Base-by-base conservation (phyloP, 2,329 filamentous ascomycete genomes). In the Colletotrichum lindemuthianum region DNA sequence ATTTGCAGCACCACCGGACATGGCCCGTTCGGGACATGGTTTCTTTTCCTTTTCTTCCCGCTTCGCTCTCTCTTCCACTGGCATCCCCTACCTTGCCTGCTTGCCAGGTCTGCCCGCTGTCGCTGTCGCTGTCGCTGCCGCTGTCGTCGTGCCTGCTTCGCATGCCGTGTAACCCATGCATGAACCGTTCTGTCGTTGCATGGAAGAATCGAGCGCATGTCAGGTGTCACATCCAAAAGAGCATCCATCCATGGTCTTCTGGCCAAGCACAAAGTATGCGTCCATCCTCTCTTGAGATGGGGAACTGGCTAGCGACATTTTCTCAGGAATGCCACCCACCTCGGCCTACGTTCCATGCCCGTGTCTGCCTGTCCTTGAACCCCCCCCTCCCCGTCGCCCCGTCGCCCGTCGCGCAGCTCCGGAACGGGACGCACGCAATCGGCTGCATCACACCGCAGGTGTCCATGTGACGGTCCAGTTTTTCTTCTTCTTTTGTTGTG, bases 351-450 rank as follows among this genome's bases (percentile, higher is more conserved):
- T 49, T 45, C 58, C 47, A 47, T 61, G 40, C 51, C 50, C 57
- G 50, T 59, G 39, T 48, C 15, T 50, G 49, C 47, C 12, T 61
- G 44, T 24, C 34, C 43, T 53, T 40, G 43, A 24, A 3, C 24
- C 24, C 24, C 24, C 24, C 24, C 24, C 24, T 24, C 24, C 24
- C 24, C 24, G 24, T 24, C 24, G 24, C 24, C 24, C 24, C 24
- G 24, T 24, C 24, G 24, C 24, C 24, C 41, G 47, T 33, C 44
- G 50, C 44, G 50, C 56, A 60, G n/a, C 51, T 61, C 63, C 63
- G 58, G 58, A 65, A 65, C 51, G 51, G 58, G 63, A 65, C 58
- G 58, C 52, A 65, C 36, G 51, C 52, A 65, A 61, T 51, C n/a
- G 57, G 53, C 57, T 40, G 45, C 43, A 45, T 50, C 44, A 41